Conservation (phyloP, 441 rosid genomes). For the Francoa sonchifolia region DNA sequence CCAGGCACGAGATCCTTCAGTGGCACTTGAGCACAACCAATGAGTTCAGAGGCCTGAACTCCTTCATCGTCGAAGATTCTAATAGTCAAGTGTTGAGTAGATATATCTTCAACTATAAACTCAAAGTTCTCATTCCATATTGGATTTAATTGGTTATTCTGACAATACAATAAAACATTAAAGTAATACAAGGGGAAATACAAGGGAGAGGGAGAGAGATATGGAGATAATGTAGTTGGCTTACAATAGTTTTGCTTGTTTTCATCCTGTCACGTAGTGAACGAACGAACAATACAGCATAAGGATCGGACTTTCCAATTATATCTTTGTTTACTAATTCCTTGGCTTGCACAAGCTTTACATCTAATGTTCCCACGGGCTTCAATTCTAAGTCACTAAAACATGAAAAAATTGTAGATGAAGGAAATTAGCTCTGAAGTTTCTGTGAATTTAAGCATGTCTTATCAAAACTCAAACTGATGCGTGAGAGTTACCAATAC, state of each 20-base stretch:
- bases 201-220: not conserved
- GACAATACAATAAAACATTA: constrained; percentile 6
- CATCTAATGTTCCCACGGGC: constrained; percentile 84
- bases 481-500: no score
- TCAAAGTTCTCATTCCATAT: constrained; percentile 93
- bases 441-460: not conserved
- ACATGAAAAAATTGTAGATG: constrained; percentile 9
- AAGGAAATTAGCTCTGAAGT: not conserved
- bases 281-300: constrained; percentile 56
- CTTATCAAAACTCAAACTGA: not conserved
- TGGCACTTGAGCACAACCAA: constrained; percentile 66
- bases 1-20: constrained; percentile 68
- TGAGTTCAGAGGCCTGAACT: constrained; percentile 62
- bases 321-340: constrained; percentile 79
- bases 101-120: constrained; percentile 66
- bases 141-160: constrained; percentile 81
- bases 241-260: constrained; percentile 76
- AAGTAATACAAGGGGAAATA: not conserved
- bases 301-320: constrained; percentile 96
- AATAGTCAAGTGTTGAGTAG: constrained; percentile 72
- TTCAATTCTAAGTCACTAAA: constrained; percentile 76
- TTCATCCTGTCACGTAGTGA: constrained; percentile 63
- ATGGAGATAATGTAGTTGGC: constrained; percentile 9
- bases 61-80: constrained; percentile 86
- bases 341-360: constrained; percentile 94